Base-by-base conservation (phyloP, 208 protist species). In the Borovskyia barvae region DNA sequence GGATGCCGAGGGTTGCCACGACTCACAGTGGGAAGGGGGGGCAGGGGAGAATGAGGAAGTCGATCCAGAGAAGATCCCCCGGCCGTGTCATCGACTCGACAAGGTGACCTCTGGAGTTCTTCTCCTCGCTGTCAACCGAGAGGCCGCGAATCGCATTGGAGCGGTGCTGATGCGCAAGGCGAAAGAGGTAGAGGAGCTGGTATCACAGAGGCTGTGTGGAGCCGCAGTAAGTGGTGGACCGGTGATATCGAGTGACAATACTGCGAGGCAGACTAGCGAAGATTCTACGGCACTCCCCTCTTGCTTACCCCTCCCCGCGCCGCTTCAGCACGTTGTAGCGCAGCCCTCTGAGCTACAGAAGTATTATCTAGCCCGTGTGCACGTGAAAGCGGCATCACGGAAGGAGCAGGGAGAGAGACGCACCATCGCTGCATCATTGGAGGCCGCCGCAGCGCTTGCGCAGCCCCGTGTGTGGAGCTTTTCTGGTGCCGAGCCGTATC, bases 41-140 rank as follows among this genome's bases (percentile, higher is more conserved):
- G 17, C 22, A 53, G 7, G 42, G 28, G 43, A 56, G 43, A n/a
- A 19, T 17, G 51, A 77, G 24, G 69, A 49, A 9, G 71, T 93
- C 1, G 20, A 63, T 5, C 71, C 84, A 2, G 64, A 77, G 12
- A 81, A 84, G 24, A 37, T 72, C 0, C 84, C 82, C 7, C 72
- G 88, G 19, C 77, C 88, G 5, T 94, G 88, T 57, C 80, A 95
- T 46, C 72, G 92, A 11, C 72, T 97, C 2, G 92, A 97, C 63
- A 92, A 87, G 57, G 87, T 85, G 3, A 97, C 92, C 3, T 94
- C 85, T 19, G 92, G 92, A 36, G 75, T 95, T 5, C 58, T 96
- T 26, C 66, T 94, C 24, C 60, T 90, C 17, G 86, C 72, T 12
- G 80, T 92, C 12, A 57, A 48, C 15, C 69, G 66, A 17, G 67